Evolutionary conservation across 495 filamentous ascomycete genomes (phyloP), one percentile per base, ranked within the genome.

Genomic region (Parmelia sp.): DNA sequence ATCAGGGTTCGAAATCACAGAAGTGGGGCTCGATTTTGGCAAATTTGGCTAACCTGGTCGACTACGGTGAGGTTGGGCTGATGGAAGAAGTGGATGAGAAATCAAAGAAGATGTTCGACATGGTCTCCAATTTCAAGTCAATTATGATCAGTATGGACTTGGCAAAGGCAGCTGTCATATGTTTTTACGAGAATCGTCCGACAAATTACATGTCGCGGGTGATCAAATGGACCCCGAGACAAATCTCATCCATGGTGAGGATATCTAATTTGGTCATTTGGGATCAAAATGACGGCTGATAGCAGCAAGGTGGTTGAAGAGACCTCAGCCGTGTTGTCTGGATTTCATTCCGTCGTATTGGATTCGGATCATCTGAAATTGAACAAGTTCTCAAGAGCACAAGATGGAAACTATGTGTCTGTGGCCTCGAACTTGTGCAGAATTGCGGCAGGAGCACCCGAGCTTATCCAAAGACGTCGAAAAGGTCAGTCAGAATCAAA

Each of bases 11-110:
- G 4, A 29, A 53, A 31, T 29, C 27, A 31, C 49, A 53, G 19
- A 53, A 53, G 49, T 53, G 49, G 49, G 49, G 49, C 49, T 53
- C 49, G 49, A 53, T 53, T 27, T 0, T 53, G 14, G 49, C 49
- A 17, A 29, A 19, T 4, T 15, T 53, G 27, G 49, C 49, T 5
- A 17, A 10, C 17, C 27, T 53, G 15, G 19, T 31, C 14, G 49
- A 31, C 27, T 53, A 19, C 31, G 27, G 49, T 29, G 49, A 53
- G 27, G 19, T 15, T 27, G 27, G 12, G 27, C 27, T 53, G 49
- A 53, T 53, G 49, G 5, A 53, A 31, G 49, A 53, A 8, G 49
- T 53, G 49, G 27, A 31, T 19, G 49, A 53, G 27, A 53, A 53
- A 6, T 31, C 49, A 8, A 53, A 29, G 49, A 53, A 53, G 27